A percentile compares a stretch with the other conserved stretches of the same genome.
These are phyloP conservation scores for Nicotiana sylvestris DNA, from an alignment of 257 asterid genomes.

Conservation along the genomic window DNA sequence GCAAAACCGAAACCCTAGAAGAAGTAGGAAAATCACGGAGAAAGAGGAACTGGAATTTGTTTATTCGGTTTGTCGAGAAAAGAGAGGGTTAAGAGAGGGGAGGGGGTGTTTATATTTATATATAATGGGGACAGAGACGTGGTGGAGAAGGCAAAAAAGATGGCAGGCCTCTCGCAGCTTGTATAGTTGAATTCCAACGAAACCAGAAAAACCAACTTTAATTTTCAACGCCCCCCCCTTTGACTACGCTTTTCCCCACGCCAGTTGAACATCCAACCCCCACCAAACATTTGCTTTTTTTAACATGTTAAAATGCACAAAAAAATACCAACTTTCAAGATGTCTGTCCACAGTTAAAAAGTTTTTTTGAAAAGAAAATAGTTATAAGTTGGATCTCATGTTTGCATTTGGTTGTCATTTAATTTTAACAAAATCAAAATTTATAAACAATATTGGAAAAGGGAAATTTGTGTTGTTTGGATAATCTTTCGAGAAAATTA, in stretches of 20 bases:
- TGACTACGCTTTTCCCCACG: not conserved
- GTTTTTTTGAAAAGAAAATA: too few species aligned
- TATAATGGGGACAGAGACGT: slow-evolving; percentile 16
- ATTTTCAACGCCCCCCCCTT: not conserved
- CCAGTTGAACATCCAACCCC: not conserved
- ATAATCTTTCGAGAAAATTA: too few species aligned
- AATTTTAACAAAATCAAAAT: too few species aligned
- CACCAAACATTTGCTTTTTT: not conserved
- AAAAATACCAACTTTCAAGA: too few species aligned
- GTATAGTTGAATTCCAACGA: not conserved
- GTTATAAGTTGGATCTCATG: too few species aligned
- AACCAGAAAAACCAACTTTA: not conserved
- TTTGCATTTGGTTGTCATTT: not conserved
- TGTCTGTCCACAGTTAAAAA: too few species aligned
- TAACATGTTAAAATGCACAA: not conserved
- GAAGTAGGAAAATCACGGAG: slow-evolving; percentile 27
- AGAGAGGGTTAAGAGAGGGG: slow-evolving; percentile 2
- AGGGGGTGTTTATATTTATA: not conserved
- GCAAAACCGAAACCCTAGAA: slow-evolving; percentile 17
- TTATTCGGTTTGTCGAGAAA: not conserved
- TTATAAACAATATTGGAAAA: too few species aligned
- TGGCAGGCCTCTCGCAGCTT: not conserved
- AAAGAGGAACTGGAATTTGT: slow-evolving; percentile 18
- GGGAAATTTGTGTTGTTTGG: too few species aligned
- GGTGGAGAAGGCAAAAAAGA: slow-evolving; percentile 20